Evolutionary conservation across 2,329 filamentous ascomycete genomes (phyloP).

Genomic region (Fusarium irregulare): DNA sequence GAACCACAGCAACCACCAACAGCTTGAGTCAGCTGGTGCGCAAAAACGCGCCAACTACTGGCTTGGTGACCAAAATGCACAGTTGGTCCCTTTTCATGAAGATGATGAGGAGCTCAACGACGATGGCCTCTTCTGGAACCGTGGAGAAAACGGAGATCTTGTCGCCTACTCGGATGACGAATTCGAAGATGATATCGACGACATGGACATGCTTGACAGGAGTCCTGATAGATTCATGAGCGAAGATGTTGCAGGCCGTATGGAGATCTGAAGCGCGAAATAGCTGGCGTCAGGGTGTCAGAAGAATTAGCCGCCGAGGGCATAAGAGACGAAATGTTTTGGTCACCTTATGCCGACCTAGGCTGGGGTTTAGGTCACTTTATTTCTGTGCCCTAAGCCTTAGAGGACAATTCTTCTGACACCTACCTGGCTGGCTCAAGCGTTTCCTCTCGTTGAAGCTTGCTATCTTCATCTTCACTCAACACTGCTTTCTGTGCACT

Average conservation of each 20-base stretch:
- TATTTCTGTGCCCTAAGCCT: too few relatives aligned
- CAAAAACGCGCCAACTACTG: constrained; percentile 87
- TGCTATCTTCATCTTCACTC: neutral
- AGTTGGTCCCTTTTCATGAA: constrained; percentile 58
- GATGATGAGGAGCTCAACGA: constrained; percentile 60
- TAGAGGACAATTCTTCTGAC: too few relatives aligned
- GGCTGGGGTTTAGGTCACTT: too few relatives aligned
- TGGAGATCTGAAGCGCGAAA: constrained; percentile 65
- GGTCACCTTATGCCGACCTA: too few relatives aligned
- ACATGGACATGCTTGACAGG: constrained; percentile 54
- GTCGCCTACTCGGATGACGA: constrained; percentile 65
- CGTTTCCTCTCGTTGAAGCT: neutral
- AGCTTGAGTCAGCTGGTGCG: constrained; percentile 51
- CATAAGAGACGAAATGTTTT: too few relatives aligned
- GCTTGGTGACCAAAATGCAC: constrained; percentile 76
- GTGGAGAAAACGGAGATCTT: constrained; percentile 68
- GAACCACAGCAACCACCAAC: constrained; percentile 42
- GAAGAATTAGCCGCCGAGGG: too few relatives aligned
- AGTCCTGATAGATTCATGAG: constrained; percentile 66
- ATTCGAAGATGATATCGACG: constrained; percentile 57
- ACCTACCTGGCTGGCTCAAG: neutral
- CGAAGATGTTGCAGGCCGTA: constrained; percentile 70
- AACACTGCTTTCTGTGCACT: constrained; percentile 16
- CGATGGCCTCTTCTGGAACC: constrained; percentile 67
- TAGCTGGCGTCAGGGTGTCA: too few relatives aligned